Base-by-base conservation (phyloP, 305 asterid genomes). In the Fraxinus albicans region DNA sequence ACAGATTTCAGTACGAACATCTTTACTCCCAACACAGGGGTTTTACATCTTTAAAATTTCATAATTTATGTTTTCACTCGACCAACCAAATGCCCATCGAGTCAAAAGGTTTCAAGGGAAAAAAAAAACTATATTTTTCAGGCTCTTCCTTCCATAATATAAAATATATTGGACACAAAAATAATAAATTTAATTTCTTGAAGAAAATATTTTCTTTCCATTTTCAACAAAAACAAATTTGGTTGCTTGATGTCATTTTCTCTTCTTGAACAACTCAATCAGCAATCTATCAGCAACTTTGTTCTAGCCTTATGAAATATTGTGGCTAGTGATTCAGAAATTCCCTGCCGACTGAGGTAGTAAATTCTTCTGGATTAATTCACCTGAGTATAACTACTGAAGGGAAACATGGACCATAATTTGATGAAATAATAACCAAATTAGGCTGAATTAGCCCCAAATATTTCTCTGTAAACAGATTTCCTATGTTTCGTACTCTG, bases 11-110 rank as follows among this genome's bases (percentile, higher is more conserved):
- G 40, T 7, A 65, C 2, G 10, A 63, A 73, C 67, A 79, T 70
- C 83, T 34, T 4, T 67, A 78, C 6, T 78, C 67, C 77, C 70
- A 72, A 50, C 53, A n/a, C 67, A 31, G 33, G 63, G n/a, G 38
- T 25, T 44, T 73, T 77, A 36, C 35, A 34, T 77, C 36, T 25
- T 35, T 73, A 33, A 55, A 21, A 19, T 73, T 34, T 76, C 79
- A 67, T 38, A n/a, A 44, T 29, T 35, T 3, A 63, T 40, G 50
- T 77, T 42, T 80, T 60, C 36, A 67, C 73, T 13, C 35, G 9
- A 80, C 15, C 55, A 35, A 34, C 75, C 29, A 34, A 38, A 34
- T 35, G 81, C 55, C 55, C n/a, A 82, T 6, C n/a, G 3, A 34
- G 50, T 15, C 76, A 72, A 25, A 31, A 44, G 29, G 34, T 79